phyloP scores from a whole-genome alignment of 1,284 basidiomycete species.

The Coniferiporia sulphurascens region DNA sequence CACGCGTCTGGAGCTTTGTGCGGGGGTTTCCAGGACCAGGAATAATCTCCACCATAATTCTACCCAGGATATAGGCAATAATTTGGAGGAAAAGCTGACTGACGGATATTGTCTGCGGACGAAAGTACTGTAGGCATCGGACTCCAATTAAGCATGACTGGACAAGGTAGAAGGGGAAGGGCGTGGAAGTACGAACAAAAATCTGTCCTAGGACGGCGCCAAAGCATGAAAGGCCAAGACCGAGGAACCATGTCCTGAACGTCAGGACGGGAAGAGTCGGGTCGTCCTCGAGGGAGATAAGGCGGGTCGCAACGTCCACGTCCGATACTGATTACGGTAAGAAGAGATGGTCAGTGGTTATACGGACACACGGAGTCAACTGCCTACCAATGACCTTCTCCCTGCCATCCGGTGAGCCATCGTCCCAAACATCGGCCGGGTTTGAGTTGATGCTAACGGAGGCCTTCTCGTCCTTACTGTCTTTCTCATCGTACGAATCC shows the following conservation, averaged over 20 bases:
- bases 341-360: conserved; percentile 9
- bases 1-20: conserved; percentile 30
- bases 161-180: not conserved
- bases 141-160: not conserved
- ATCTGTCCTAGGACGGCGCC: conserved; percentile 54
- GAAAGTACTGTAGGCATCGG: conserved; percentile 18
- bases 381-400: conserved; percentile 36
- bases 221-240: conserved; percentile 47
- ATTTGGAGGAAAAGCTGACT: conserved; percentile 55
- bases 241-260: conserved; percentile 45
- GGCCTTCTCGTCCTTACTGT: not conserved
- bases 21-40: conserved; percentile 38
- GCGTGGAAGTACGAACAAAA: conserved; percentile 35
- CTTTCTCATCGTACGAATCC: conserved; percentile 15
- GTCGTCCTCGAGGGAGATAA: conserved; percentile 56
- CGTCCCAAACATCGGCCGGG: conserved; percentile 14
- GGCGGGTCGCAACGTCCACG: conserved; percentile 42
- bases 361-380: not conserved
- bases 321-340: conserved; percentile 33
- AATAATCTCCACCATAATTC: conserved; percentile 38
- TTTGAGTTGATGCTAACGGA: conserved; percentile 1
- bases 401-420: conserved; percentile 27
- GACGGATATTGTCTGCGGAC: conserved; percentile 54
- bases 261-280: conserved; percentile 45
- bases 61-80: conserved; percentile 40